These are phyloP conservation scores for Postia placenta DNA, from an alignment of 768 basidiomycete species.

Conservation along the genomic window DNA sequence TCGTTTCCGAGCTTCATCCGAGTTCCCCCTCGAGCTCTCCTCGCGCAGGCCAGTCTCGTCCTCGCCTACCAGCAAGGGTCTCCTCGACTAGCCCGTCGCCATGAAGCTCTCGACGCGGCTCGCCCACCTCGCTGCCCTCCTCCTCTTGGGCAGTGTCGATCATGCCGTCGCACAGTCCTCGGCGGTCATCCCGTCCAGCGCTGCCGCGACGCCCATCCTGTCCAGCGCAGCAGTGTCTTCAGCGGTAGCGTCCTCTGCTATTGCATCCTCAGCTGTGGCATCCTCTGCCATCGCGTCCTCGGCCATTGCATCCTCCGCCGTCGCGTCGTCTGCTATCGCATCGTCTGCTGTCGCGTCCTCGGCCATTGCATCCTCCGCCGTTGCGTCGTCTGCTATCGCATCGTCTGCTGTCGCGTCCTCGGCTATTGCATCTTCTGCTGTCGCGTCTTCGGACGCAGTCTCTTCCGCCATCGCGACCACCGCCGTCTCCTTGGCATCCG, in stretches of 20 bases:
- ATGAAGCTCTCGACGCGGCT: constrained; percentile 6
- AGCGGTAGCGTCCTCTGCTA: background rate
- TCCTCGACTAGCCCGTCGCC: background rate
- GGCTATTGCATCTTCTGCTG: constrained; percentile 7
- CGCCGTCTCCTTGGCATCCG: background rate
- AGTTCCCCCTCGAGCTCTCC: background rate
- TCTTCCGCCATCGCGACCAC: background rate
- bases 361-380: constrained; percentile 1
- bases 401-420: constrained; percentile 5
- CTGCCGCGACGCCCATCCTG: background rate
- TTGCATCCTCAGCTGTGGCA: background rate
- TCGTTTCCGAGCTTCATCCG: background rate
- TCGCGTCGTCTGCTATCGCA: constrained; percentile 4
- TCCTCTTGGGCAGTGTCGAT: constrained; percentile 9
- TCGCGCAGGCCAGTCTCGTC: background rate
- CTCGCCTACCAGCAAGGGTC: background rate
- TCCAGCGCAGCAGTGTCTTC: constrained; percentile 3
- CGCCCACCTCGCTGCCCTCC: constrained; percentile 14
- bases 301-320: background rate
- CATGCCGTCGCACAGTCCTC: constrained; percentile 6
- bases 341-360: constrained; percentile 6
- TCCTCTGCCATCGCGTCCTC: constrained; percentile 2
- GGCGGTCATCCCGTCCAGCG: background rate
- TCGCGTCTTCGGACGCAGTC: background rate
- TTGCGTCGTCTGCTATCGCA: constrained; percentile 5